Evolutionary conservation across 2,329 filamentous ascomycete species (phyloP).

Genomic region (Aureobasidium melanogenum): DNA sequence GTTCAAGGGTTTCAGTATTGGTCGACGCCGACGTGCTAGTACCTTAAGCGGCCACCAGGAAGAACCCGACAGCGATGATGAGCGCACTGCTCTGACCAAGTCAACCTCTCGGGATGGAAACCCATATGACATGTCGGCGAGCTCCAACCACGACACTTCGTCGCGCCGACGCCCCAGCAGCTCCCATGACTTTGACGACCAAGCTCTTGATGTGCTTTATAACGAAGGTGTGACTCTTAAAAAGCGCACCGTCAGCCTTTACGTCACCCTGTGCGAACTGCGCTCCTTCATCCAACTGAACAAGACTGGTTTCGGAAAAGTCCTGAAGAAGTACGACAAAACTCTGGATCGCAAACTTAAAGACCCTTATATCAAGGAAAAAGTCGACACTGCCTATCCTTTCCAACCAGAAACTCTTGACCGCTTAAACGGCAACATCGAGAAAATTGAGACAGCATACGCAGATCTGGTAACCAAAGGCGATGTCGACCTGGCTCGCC

Average conservation of each 20-base stretch:
- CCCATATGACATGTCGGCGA: conserved; percentile 12
- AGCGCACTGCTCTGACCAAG: conserved; percentile 35
- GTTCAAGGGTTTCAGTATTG: conserved; percentile 42
- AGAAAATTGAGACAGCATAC: conserved; percentile 69
- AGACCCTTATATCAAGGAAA: conserved; percentile 61
- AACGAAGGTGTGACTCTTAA: conserved; percentile 76
- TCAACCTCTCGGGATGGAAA: conserved; percentile 20
- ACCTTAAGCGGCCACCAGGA: conserved; percentile 32
- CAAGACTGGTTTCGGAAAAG: conserved; percentile 91
- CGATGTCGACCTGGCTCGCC: conserved; percentile 65
- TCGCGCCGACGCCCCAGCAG: conserved; percentile 9
- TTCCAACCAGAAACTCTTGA: conserved; percentile 68
- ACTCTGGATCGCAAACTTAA: conserved; percentile 78
- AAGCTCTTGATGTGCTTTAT: conserved; percentile 60
- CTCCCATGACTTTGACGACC: conserved; percentile 63
- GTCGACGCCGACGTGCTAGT: conserved; percentile 36
- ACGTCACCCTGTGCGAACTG: conserved; percentile 88
- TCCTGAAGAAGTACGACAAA: conserved; percentile 98
- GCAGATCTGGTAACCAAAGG: conserved; percentile 74
- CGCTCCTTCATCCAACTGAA: conserved; percentile 96
- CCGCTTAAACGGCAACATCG: conserved; percentile 61
- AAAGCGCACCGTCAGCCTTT: conserved; percentile 78
- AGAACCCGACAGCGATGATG: conserved; percentile 51
- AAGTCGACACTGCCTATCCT: conserved; percentile 70
- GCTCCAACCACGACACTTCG: neutral